Evolutionary conservation across 352 stramenopile species (phyloP).

Genomic region (Phytophthora ohioensis): DNA sequence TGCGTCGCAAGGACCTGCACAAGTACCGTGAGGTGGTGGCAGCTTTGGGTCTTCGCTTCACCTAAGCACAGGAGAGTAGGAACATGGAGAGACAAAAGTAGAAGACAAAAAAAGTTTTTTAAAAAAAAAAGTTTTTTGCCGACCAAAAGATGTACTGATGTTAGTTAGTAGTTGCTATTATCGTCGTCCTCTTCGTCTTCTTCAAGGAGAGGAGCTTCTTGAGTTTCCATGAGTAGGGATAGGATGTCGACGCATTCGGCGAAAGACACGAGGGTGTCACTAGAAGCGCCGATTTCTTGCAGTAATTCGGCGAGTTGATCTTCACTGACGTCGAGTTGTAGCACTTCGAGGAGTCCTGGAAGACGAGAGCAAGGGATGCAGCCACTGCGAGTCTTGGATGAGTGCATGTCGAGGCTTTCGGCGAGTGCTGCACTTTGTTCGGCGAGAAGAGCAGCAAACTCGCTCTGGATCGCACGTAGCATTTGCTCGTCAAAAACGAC

Average conservation of each 20-base stretch:
- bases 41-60: conserved; percentile 81
- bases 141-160: not conserved
- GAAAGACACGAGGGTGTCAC: conserved; percentile 80
- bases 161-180: conserved; percentile 14
- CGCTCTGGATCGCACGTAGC: conserved; percentile 59
- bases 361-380: conserved; percentile 67
- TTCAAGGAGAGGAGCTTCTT: conserved; percentile 35
- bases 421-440: conserved; percentile 27
- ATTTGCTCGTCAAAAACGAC: conserved; percentile 74
- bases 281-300: conserved; percentile 73
- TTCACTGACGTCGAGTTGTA: conserved; percentile 55
- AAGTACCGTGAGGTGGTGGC: conserved; percentile 85
- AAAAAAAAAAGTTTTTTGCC: not conserved
- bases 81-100: too few relatives aligned
- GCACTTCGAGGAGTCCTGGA: conserved; percentile 46
- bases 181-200: conserved; percentile 44
- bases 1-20: conserved; percentile 81
- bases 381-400: conserved; percentile 34
- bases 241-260: conserved; percentile 90
- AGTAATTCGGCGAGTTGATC: conserved; percentile 63
- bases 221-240: conserved; percentile 73
- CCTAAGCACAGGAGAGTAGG: conserved; percentile 37
- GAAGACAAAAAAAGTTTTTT: too few relatives aligned
- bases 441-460: conserved; percentile 57
- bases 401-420: conserved; percentile 24